Evolutionary conservation across 768 basidiomycete genomes (phyloP), one percentile per base, ranked within the genome.

Genomic region (Leccinum rimulosum): DNA sequence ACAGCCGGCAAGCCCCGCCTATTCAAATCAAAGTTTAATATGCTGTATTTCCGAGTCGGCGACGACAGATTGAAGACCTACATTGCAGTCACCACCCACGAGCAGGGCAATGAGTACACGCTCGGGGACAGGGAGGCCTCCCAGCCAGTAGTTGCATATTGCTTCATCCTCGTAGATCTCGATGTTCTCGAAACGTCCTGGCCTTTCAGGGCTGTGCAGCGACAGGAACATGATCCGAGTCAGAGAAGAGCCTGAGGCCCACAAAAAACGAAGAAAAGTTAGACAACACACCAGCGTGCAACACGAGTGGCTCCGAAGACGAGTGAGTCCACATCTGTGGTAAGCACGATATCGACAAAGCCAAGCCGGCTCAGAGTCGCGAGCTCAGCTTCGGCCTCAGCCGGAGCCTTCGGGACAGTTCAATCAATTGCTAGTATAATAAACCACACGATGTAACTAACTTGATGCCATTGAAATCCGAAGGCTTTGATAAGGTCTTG

Each of bases 321-420:
- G 1, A 57, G 14, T 8, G 38, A n/a, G 14, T 57, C 50, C 19
- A 31, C 11, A 4, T 57, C 40, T 6, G 50, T 52, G 3, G 56
- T 57, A 19, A 57, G 40, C 2, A 57, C 50, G 0, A 27, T 9
- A 4, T 57, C 49, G 22, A 57, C 25, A 19, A 57, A 14, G 6
- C 56, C 40, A 4, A 6, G 50, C 19, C 31, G 40, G 49, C 17
- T 43, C 3, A 57, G 56, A 2, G 14, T 30, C 3, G 50, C 40
- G 1, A 52, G 56, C 40, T 57, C 50, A 4, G 56, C 56, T 25
- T 57, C 30, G 3, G 50, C 56, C n/a, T 57, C 50, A 17, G 11
- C 56, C 1, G 50, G 56, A 33, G 50, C 56, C 56, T 57, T 35
- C 10, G 7, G 17, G 30, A 19, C 6, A 9, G n/a, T 7, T n/a